Conservation (phyloP, 192 early-diverging fungal species). For the Coemansia sp. region DNA sequence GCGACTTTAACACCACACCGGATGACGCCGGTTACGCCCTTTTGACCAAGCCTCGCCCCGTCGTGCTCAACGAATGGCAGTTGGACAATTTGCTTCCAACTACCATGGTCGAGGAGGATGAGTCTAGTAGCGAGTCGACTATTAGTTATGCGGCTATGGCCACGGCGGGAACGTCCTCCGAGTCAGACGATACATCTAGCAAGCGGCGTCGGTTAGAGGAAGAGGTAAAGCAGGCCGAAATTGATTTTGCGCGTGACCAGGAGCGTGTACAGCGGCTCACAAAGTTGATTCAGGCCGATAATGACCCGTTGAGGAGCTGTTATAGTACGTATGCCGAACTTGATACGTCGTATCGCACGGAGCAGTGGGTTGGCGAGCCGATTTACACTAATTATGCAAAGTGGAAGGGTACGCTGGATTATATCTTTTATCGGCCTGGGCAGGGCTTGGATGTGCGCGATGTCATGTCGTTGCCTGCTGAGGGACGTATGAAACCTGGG, state of each 20-base stretch:
- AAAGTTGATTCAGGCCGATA: slow-evolving; percentile 20
- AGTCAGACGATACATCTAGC: slow-evolving; percentile 11
- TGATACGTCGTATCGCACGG: slow-evolving; percentile 43
- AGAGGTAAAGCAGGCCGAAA: slow-evolving; percentile 31
- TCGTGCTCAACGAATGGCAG: slow-evolving; percentile 53
- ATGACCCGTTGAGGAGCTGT: slow-evolving; percentile 36
- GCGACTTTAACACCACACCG: slow-evolving; percentile 66
- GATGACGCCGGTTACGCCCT: slow-evolving; percentile 64
- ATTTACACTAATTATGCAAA: slow-evolving; percentile 53
- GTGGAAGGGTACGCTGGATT: slow-evolving; percentile 59
- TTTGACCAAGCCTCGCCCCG: slow-evolving; percentile 58
- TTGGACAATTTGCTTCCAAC: slow-evolving; percentile 51
- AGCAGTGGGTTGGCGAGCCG: slow-evolving; percentile 57
- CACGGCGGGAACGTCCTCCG: slow-evolving; percentile 16
- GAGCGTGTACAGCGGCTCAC: slow-evolving; percentile 32
- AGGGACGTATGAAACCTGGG: slow-evolving; percentile 44
- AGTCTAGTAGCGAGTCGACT: slow-evolving; percentile 8
- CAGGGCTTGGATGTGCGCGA: slow-evolving; percentile 19
- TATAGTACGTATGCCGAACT: slow-evolving; percentile 49
- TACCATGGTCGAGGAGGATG: background rate
- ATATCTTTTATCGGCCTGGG: slow-evolving; percentile 42
- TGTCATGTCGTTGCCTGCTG: slow-evolving; percentile 43
- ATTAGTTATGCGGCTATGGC: slow-evolving; percentile 41
- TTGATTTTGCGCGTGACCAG: slow-evolving; percentile 30
- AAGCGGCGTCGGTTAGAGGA: slow-evolving; percentile 38